Evolutionary conservation across 1,284 basidiomycete genomes (phyloP).

Genomic region (Pseudozyma hubeiensis): DNA sequence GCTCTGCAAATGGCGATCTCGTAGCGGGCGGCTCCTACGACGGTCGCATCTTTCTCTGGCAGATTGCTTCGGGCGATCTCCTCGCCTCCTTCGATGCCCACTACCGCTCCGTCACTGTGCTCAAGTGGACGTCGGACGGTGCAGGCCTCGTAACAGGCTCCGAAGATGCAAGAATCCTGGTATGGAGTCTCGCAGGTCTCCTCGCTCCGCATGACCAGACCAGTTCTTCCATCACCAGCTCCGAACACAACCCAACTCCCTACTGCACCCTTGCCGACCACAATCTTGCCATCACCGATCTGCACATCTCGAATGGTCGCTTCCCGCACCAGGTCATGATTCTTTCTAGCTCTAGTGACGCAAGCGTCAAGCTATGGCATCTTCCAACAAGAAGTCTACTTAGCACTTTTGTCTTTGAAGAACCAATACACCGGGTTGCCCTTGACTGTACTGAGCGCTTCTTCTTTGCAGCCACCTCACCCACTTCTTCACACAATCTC

Average conservation of each 20-base stretch:
- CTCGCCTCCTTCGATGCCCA: conserved; percentile 93
- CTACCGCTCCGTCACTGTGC: conserved; percentile 85
- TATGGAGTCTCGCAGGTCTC: conserved; percentile 88
- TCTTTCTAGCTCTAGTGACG: conserved; percentile 85
- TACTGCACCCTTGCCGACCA: conserved; percentile 88
- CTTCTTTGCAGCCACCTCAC: conserved; percentile 79
- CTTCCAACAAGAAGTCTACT: conserved; percentile 79
- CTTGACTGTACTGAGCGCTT: conserved; percentile 87
- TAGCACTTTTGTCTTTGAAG: conserved; percentile 84
- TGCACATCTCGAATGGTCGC: conserved; percentile 80
- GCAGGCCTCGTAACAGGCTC: conserved; percentile 84
- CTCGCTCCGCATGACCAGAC: conserved; percentile 68
- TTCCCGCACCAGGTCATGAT: conserved; percentile 80
- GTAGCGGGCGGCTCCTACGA: conserved; percentile 88
- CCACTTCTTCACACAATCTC: conserved; percentile 72
- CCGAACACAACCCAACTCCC: conserved; percentile 73
- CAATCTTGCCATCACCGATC: conserved; percentile 85
- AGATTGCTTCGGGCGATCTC: conserved; percentile 89
- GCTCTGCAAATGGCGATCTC: conserved; percentile 79
- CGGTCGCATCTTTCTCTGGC: conserved; percentile 94
- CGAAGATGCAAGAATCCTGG: conserved; percentile 86
- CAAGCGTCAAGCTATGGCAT: conserved; percentile 95
- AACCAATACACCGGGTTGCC: conserved; percentile 76
- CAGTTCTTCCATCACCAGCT: conserved; percentile 46
- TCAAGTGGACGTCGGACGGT: conserved; percentile 85